Evolutionary conservation across 1,284 basidiomycete species (phyloP), one percentile per base, ranked within the genome.

Genomic region (Cutaneotrichosporon daszewskae): DNA sequence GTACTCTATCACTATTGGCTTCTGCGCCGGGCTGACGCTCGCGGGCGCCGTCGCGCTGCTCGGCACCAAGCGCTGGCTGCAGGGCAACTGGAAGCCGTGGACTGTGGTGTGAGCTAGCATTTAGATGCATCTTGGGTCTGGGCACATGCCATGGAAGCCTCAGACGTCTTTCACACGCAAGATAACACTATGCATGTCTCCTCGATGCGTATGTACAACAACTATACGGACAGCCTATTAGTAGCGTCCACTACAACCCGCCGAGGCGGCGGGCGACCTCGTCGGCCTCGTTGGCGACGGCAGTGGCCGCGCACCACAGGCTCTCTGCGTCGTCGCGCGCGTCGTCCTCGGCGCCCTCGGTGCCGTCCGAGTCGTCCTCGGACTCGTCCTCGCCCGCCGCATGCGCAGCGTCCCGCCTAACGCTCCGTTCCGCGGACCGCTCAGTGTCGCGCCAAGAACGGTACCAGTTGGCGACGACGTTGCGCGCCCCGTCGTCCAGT

Each of bases 1-100:
- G 28, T 74, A 72, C 51, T 51, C 55, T 25, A 72, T 71, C 47
- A 56, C 59, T 31, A 72, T 74, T 31, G 70, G 68, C 5, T 67
- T 74, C 36, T 71, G 68, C 37, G 72, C 69, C 20, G 71, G 59
- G 1, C 49, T 65, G 27, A 65, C 60, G 18, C 35, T 72, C 2
- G 57, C 57, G 3, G 60, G 53, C 11, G 62, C 60, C 4, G 6
- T 62, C 11, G 36, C 57, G 38, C 52, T 74, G 17, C 52, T 60
- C 32, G 60, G 64, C 2, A 63, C 63, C 18, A 72, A 72, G 53
- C 37, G 58, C 12, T 71, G 66, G 53, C 45, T 64, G 29, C 63
- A 72, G 47, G 54, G 59, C 10, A 53, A 57, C 47, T 69, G 43
- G 43, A 45, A 40, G 36, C n/a, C 45, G 7, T 51, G 38, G 23